phyloP scores from a whole-genome alignment of 179 eudicot species.

The Beta macrorhiza region DNA sequence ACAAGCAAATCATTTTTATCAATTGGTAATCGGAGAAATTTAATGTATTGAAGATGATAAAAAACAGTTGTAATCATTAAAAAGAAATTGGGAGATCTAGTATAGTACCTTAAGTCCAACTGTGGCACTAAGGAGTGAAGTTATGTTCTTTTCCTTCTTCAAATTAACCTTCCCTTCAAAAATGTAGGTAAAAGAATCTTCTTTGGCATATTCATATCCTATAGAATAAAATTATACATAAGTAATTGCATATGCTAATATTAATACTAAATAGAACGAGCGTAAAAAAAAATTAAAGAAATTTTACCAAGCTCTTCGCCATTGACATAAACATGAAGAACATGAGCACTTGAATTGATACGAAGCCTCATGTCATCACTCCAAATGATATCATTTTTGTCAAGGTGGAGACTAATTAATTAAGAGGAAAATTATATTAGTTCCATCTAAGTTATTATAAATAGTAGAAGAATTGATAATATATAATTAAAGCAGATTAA shows the following conservation, averaged over 20 bases:
- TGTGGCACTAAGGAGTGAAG: conserved; percentile 59
- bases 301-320: conserved; percentile 56
- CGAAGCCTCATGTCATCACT: conserved; percentile 42
- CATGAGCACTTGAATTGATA: conserved; percentile 58
- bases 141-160: conserved; percentile 48
- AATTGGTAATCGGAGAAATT: too few species aligned
- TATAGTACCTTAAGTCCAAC: conserved; percentile 43
- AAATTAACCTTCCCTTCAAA: conserved; percentile 45
- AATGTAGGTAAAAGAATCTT: conserved; percentile 11
- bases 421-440: background rate
- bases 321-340: conserved; percentile 61
- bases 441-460: too few species aligned
- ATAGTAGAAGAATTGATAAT: too few species aligned
- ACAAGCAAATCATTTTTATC: background rate
- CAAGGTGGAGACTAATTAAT: conserved; percentile 36
- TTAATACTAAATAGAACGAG: background rate
- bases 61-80: too few species aligned
- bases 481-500: too few species aligned
- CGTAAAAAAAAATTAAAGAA: background rate
- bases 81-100: too few species aligned
- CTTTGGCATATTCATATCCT: conserved; percentile 40
- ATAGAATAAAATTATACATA: background rate
- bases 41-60: too few species aligned
- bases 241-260: too few species aligned
- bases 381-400: conserved; percentile 43